phyloP scores from a whole-genome alignment of 345 rosid genomes.

The Melaleuca alternifolia region DNA sequence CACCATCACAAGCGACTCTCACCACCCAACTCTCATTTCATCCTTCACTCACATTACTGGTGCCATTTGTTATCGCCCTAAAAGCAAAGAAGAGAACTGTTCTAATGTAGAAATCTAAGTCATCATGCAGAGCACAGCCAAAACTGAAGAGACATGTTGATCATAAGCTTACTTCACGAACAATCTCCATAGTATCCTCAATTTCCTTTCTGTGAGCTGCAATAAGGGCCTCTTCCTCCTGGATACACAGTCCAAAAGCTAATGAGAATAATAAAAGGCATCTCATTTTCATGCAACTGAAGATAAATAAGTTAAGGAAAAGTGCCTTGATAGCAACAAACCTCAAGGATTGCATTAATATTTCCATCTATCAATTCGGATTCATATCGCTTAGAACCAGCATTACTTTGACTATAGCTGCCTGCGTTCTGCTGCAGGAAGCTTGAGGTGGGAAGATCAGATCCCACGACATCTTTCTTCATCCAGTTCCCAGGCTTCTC shows the following conservation, averaged over 20 bases:
- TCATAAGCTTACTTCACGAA: conserved; percentile 66
- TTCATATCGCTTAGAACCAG: conserved; percentile 32
- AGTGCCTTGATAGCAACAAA: conserved; percentile 11
- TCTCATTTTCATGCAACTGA: not conserved
- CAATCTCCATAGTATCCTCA: conserved; percentile 99
- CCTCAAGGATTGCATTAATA: conserved; percentile 82
- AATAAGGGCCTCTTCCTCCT: conserved; percentile 95
- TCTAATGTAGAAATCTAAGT: not conserved
- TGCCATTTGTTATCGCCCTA: not conserved
- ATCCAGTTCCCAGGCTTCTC: conserved; percentile 44
- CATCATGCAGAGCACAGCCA: not conserved
- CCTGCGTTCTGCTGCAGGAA: conserved; percentile 28
- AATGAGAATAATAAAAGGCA: not conserved
- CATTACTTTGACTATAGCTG: conserved; percentile 29
- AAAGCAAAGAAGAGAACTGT: not conserved
- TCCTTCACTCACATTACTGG: not conserved
- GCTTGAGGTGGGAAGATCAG: conserved; percentile 33
- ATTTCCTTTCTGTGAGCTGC: conserved; percentile 96
- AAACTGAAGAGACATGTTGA: not conserved
- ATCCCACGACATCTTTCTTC: conserved; percentile 40
- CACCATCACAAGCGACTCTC: not conserved
- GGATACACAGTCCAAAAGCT: not conserved
- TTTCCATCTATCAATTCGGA: conserved; percentile 57
- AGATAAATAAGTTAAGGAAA: not conserved
- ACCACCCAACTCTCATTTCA: not conserved